phyloP scores from a whole-genome alignment of 352 stramenopile species.

The Peronosclerospora sorghi region DNA sequence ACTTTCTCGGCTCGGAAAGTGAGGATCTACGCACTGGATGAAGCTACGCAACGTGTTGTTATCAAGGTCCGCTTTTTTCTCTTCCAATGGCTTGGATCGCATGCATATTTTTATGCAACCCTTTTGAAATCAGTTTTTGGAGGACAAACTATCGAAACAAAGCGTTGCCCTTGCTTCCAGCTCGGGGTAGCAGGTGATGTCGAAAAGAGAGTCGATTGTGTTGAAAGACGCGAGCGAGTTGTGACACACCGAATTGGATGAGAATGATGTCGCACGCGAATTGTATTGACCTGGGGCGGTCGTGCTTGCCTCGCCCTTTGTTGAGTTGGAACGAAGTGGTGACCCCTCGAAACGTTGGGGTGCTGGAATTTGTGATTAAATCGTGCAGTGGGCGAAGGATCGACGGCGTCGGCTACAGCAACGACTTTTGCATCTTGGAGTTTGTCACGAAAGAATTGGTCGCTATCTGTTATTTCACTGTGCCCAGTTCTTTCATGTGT shows the following conservation, averaged over 20 bases:
- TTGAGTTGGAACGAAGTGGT: constrained; percentile 14
- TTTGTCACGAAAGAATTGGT: constrained; percentile 47
- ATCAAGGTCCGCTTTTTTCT: constrained; percentile 38
- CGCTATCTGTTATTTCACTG: constrained; percentile 75
- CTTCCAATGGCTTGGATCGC: background rate
- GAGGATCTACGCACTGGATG: constrained; percentile 52
- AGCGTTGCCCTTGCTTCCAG: constrained; percentile 24
- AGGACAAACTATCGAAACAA: constrained; percentile 37
- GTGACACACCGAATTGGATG: constrained; percentile 4
- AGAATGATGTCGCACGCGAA: constrained; percentile 19
- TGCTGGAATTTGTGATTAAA: constrained; percentile 53
- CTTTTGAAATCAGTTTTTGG: constrained; percentile 33
- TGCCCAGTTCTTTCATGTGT: constrained; percentile 45
- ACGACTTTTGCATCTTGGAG: constrained; percentile 61
- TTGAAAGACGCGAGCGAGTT: constrained; percentile 14
- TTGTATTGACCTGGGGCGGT: constrained; percentile 32
- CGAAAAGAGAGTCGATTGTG: constrained; percentile 16
- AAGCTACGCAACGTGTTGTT: constrained; percentile 24
- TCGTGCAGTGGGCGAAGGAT: constrained; percentile 4
- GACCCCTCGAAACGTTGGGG: constrained; percentile 32
- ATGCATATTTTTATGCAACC: too few species aligned
- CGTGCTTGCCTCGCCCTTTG: constrained; percentile 37
- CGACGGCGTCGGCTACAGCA: constrained; percentile 22
- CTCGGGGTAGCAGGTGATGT: constrained; percentile 24
- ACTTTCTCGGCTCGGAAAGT: constrained; percentile 50